Evolutionary conservation across 805 yeast species (phyloP).

Genomic region (Lachancea sp.): DNA sequence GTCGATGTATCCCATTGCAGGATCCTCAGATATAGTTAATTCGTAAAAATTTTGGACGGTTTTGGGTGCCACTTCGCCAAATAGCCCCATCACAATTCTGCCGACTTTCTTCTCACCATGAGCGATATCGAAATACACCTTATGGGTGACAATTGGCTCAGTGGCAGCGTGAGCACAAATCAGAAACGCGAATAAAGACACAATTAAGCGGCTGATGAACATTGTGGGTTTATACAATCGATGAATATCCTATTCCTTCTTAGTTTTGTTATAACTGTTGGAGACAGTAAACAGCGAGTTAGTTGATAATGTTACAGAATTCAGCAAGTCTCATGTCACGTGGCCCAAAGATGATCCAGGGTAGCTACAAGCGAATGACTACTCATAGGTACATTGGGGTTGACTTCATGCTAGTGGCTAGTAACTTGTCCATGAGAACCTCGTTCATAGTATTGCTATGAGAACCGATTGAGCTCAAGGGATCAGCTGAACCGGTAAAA

Average conservation of each 20-base stretch:
- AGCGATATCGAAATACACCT: constrained; percentile 78
- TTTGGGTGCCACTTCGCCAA: constrained; percentile 79
- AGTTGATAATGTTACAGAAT: too few species aligned
- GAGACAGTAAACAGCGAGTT: too few species aligned
- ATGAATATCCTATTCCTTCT: too few species aligned
- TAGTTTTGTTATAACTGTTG: too few species aligned
- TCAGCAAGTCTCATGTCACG: too few species aligned
- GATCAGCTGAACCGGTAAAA: constrained; percentile 5
- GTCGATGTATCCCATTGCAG: constrained; percentile 53
- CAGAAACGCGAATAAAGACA: constrained; percentile 10
- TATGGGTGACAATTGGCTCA: constrained; percentile 50
- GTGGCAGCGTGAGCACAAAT: constrained; percentile 19
- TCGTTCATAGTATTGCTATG: constrained; percentile 17
- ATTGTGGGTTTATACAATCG: background rate
- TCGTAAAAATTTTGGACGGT: constrained; percentile 86
- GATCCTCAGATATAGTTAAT: constrained; percentile 69
- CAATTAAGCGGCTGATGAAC: constrained; percentile 1
- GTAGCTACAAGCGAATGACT: too few species aligned
- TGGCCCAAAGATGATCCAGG: too few species aligned
- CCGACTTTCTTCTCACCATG: constrained; percentile 78
- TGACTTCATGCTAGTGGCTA: constrained; percentile 30
- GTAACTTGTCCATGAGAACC: constrained; percentile 30
- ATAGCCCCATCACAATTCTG: constrained; percentile 78
- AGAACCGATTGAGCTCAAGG: background rate
- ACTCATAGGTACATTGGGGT: constrained; percentile 27